Evolutionary conservation across 169 alveolate genomes (phyloP).

Genomic region (Plasmodium inui): DNA sequence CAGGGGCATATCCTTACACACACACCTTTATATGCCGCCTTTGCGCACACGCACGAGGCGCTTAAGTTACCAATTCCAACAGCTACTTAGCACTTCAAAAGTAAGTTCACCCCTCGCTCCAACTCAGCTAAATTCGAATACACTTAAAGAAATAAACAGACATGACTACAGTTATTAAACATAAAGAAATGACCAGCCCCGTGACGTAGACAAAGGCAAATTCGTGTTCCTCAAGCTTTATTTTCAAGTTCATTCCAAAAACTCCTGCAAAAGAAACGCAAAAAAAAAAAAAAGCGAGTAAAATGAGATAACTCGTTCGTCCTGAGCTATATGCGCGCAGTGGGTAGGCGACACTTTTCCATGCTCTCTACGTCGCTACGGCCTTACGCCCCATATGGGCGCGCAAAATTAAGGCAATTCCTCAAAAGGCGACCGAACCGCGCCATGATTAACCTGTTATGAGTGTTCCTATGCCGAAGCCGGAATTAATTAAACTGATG

Average conservation of each 20-base stretch:
- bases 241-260: slow-evolving; percentile 86
- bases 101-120: neutral
- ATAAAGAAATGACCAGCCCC: slow-evolving; percentile 49
- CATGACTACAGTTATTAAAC: slow-evolving; percentile 74
- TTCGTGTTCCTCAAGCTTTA: slow-evolving; percentile 79
- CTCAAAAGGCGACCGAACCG: neutral
- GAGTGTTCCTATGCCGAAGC: slow-evolving; percentile 87
- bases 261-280: slow-evolving; percentile 77
- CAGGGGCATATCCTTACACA: slow-evolving; percentile 24
- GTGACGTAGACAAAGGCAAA: slow-evolving; percentile 81
- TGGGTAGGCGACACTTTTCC: neutral
- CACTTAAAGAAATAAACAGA: slow-evolving; percentile 77
- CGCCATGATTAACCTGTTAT: slow-evolving; percentile 79
- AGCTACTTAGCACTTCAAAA: neutral
- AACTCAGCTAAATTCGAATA: slow-evolving; percentile 78
- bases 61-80: slow-evolving; percentile 7
- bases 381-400: neutral
- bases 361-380: neutral
- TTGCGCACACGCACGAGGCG: neutral
- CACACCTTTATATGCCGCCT: neutral
- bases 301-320: neutral
- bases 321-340: neutral
- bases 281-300: neutral
- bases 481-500: slow-evolving; percentile 84
- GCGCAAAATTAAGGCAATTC: neutral